phyloP scores from a whole-genome alignment of 2,329 filamentous ascomycete genomes.

The Colletotrichum chlorophyti region DNA sequence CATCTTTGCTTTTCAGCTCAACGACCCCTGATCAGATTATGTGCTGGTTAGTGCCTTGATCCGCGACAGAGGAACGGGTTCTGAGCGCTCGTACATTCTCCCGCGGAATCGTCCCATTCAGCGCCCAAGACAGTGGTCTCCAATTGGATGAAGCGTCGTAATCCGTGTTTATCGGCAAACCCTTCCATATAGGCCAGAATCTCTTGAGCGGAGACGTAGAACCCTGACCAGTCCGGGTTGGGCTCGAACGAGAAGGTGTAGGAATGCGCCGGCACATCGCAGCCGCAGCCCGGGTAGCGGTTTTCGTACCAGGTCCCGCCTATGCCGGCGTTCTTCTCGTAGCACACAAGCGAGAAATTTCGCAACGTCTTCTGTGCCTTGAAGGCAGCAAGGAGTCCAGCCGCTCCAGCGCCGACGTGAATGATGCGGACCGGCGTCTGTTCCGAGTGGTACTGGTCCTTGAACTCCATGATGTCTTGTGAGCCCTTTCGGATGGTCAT shows the following conservation, averaged over 20 bases:
- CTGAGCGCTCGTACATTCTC: no score
- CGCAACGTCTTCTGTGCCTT: constrained; percentile 52
- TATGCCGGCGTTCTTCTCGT: constrained; percentile 63
- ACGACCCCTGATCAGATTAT: no score
- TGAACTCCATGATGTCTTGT: no score
- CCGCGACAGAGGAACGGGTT: no score
- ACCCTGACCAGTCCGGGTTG: constrained; percentile 63
- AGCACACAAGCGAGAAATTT: constrained; percentile 45
- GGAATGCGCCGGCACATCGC: constrained; percentile 58
- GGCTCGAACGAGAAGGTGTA: constrained; percentile 59
- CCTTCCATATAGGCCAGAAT: constrained; percentile 54
- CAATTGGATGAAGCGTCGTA: constrained; percentile 41
- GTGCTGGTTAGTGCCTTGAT: no score
- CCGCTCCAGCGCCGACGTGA: constrained; percentile 55
- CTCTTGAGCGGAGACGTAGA: constrained; percentile 49
- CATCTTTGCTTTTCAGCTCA: no score
- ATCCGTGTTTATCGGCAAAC: constrained; percentile 46
- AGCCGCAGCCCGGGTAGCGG: constrained; percentile 52
- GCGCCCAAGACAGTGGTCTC: constrained; percentile 37
- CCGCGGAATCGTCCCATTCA: constrained; percentile 46
- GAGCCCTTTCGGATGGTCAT: no score
- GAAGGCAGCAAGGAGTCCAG: constrained; percentile 54
- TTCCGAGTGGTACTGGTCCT: no score
- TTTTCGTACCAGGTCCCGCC: constrained; percentile 63
- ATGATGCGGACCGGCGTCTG: constrained; percentile 40